These are phyloP conservation scores for Saturnispora silvae DNA, from an alignment of 805 yeast species.

Conservation along the genomic window DNA sequence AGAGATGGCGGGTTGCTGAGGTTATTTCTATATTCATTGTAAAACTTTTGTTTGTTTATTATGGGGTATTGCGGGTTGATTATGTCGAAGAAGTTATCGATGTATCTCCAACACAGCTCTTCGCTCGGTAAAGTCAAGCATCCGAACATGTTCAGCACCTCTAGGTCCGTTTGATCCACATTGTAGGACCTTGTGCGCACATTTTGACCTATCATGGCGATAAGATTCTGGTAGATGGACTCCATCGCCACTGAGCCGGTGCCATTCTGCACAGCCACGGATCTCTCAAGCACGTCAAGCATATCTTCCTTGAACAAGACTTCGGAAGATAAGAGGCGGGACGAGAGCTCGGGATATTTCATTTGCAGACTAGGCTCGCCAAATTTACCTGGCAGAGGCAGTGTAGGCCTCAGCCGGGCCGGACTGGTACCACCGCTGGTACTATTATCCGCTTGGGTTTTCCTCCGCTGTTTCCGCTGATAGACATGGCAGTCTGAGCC, in stretches of 20 bases:
- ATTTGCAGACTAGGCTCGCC: constrained; percentile 18
- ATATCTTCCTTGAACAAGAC: constrained; percentile 17
- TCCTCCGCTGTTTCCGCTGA: constrained; percentile 35
- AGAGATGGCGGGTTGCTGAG: constrained; percentile 51
- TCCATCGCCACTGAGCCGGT: constrained; percentile 22
- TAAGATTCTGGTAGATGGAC: constrained; percentile 14
- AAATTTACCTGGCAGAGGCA: constrained; percentile 2
- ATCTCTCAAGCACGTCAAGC: constrained; percentile 9
- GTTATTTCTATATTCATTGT: constrained; percentile 47
- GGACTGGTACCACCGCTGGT: background rate
- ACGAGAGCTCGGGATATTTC: constrained; percentile 18
- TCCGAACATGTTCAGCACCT: constrained; percentile 52
- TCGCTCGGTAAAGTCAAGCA: constrained; percentile 63
- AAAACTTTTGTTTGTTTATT: constrained; percentile 50
- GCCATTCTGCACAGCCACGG: constrained; percentile 5
- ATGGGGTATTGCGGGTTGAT: constrained; percentile 63
- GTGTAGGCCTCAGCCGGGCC: background rate
- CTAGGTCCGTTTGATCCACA: constrained; percentile 38
- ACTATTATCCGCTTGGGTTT: background rate
- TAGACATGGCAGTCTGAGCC: constrained; percentile 50
- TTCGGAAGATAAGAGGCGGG: constrained; percentile 16
- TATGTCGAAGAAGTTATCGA: constrained; percentile 51
- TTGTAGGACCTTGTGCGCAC: constrained; percentile 16
- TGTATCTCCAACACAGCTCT: constrained; percentile 48
- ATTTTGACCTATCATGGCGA: constrained; percentile 12